Evolutionary conservation across 148 eudicot genomes (phyloP).

Genomic region (Agrostemma githago): DNA sequence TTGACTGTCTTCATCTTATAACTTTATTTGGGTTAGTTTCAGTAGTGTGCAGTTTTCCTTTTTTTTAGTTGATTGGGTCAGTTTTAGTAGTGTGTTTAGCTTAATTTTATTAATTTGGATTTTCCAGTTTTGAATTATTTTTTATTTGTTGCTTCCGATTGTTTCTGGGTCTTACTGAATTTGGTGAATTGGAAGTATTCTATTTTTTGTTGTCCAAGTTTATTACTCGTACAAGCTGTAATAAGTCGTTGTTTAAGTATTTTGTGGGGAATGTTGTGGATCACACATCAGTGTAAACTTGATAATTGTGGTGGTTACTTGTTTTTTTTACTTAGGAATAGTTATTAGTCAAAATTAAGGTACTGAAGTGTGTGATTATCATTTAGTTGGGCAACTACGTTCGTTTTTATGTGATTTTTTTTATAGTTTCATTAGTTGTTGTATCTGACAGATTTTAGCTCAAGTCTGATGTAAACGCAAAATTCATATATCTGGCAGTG

Average conservation of each 20-base stretch:
- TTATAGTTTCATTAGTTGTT: slow-evolving; percentile 15
- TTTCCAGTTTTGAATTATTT: slow-evolving; percentile 6
- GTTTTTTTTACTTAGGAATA: slow-evolving; percentile 12
- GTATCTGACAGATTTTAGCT: slow-evolving; percentile 26
- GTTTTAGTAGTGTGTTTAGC: slow-evolving; percentile 18
- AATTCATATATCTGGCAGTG: slow-evolving; percentile 8
- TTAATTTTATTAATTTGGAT: slow-evolving; percentile 22
- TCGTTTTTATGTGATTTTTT: background rate
- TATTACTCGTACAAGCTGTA: background rate
- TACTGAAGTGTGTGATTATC: background rate
- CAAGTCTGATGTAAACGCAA: slow-evolving; percentile 11
- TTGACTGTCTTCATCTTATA: too few relatives aligned
- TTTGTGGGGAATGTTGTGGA: background rate
- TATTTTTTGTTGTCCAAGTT: slow-evolving; percentile 2
- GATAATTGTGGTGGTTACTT: slow-evolving; percentile 15
- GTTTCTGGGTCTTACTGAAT: slow-evolving; percentile 1
- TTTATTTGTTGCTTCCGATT: background rate
- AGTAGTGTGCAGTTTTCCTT: background rate
- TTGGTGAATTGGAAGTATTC: slow-evolving; percentile 13
- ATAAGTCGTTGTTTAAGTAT: background rate
- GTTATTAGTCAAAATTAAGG: background rate
- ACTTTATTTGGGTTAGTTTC: too few relatives aligned
- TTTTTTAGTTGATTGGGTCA: slow-evolving; percentile 19
- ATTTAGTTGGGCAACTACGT: background rate
- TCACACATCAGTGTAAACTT: slow-evolving; percentile 14